Base-by-base conservation (phyloP, 2,329 filamentous ascomycete genomes). In the Pseudopyricularia cyperi region DNA sequence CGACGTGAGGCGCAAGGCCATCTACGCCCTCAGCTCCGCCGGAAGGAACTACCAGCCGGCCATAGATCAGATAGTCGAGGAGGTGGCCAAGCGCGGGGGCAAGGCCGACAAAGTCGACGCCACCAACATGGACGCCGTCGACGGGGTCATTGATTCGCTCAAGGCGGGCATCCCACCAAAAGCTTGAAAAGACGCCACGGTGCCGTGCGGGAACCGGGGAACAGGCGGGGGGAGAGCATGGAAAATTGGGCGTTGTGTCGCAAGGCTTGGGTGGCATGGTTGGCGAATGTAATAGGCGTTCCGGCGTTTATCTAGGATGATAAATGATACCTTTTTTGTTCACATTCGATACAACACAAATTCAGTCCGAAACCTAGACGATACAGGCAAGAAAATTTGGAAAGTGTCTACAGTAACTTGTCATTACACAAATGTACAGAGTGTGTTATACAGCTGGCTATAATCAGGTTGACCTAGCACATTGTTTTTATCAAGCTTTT, bases 31-130 rank as follows among this genome's bases (percentile, higher is more conserved):
- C 48, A 95, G 89, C 64, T 91, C 84, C 14, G 85, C 82, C 5
- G 79, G 88, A 52, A 77, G 93, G 64, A 98, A 98, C 67, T 95
- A 88, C 66, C 91, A 95, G 70, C 86, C 89, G 1, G 83, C 83
- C 26, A 75, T 91, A 68, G 83, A 89, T 64, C 71, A 75, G 24
- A 72, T 89, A 55, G 79, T 82, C 1, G 73, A 76, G 34, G 77
- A 84, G 60, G 69, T 86, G 61, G 68, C 66, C 19, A 78, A 79
- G 60, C 66, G 71, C 48, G 78, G 80, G 49, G 66, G 68, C 6
- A 72, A 74, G 30, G 72, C 52, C 33, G 55, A 66, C 17, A 82
- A 80, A 59, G 70, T 91, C n/a, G 86, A 95, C 62, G 89, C 91
- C 0, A 72, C 70, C 19, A 82, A 96, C 65, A 97, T 97, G 93